Evolutionary conservation across 2,329 filamentous ascomycete genomes (phyloP).

Genomic region (Juglanconis juglandina): DNA sequence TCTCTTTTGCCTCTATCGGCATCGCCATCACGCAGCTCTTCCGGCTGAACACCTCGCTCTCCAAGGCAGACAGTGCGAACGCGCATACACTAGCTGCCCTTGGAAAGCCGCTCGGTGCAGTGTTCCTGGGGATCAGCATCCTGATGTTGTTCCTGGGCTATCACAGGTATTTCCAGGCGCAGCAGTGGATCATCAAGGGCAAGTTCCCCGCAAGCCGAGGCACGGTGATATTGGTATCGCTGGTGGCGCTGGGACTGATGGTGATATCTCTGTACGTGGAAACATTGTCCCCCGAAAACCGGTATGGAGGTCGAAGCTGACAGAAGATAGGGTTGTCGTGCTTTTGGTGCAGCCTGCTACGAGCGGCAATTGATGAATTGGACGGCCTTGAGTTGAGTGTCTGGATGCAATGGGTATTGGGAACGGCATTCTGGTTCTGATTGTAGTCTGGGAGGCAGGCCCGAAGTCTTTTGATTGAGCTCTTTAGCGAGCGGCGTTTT

Average conservation of each 20-base stretch:
- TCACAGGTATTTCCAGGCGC: conserved; percentile 72
- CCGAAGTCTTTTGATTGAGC: neutral
- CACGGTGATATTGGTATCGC: conserved; percentile 66
- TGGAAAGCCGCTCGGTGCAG: conserved; percentile 71
- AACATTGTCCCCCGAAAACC: conserved; percentile 25
- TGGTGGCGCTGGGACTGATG: conserved; percentile 63
- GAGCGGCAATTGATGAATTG: neutral
- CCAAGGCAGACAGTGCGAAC: conserved; percentile 30
- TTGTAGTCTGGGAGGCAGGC: no score
- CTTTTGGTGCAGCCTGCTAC: conserved; percentile 4
- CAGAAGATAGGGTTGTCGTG: neutral
- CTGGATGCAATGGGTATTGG: neutral
- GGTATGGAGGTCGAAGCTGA: conserved; percentile 29
- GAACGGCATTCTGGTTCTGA: neutral
- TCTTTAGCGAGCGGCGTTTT: neutral
- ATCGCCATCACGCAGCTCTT: conserved; percentile 83
- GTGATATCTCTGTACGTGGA: conserved; percentile 44
- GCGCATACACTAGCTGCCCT: conserved; percentile 54
- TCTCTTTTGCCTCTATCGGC: conserved; percentile 78
- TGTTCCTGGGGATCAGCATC: conserved; percentile 74
- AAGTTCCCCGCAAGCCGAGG: conserved; percentile 53
- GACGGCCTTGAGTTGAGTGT: neutral
- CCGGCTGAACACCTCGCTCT: conserved; percentile 69
- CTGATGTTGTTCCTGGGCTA: conserved; percentile 73
- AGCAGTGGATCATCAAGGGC: conserved; percentile 74